phyloP scores from a whole-genome alignment of 371 early-diverging fungal genomes.

The Chytridium lagenaria region DNA sequence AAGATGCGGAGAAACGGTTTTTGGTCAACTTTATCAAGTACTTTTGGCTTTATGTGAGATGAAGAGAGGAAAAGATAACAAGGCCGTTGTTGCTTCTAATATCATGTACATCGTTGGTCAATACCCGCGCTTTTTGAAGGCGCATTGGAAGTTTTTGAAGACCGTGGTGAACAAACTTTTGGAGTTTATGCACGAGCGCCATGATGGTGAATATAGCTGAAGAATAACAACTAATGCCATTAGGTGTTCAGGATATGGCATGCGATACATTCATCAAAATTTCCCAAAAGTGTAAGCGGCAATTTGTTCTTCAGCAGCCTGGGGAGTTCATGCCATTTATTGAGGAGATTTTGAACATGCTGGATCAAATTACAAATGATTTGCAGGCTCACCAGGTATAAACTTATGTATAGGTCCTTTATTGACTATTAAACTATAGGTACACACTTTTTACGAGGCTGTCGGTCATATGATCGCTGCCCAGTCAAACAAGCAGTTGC shows the following conservation, averaged over 20 bases:
- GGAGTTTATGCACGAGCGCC: constrained; percentile 99
- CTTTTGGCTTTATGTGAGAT: constrained; percentile 92
- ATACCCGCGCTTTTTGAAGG: constrained; percentile 98
- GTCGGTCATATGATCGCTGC: constrained; percentile 95
- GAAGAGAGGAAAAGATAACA: constrained; percentile 97
- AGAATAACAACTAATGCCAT: not conserved
- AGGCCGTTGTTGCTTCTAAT: constrained; percentile 99
- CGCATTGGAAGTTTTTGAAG: constrained; percentile 99
- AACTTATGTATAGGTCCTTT: not conserved
- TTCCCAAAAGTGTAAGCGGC: constrained; percentile 93
- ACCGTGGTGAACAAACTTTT: constrained; percentile 99
- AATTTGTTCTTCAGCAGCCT: constrained; percentile 90
- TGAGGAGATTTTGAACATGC: constrained; percentile 86
- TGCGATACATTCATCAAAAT: constrained; percentile 99
- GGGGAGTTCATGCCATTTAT: constrained; percentile 89
- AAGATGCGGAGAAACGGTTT: constrained; percentile 97
- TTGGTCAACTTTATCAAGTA: constrained; percentile 98
- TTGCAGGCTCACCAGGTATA: constrained; percentile 84
- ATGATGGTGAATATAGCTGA: constrained; percentile 73
- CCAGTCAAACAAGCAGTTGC: constrained; percentile 71
- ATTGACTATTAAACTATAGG: constrained; percentile 46
- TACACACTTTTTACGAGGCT: constrained; percentile 96
- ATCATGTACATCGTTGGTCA: constrained; percentile 99
- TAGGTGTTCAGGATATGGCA: constrained; percentile 99
- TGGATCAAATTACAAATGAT: constrained; percentile 84